Evolutionary conservation across 2,329 filamentous ascomycete genomes (phyloP).

Genomic region (Pseudogymnoascus sp.): DNA sequence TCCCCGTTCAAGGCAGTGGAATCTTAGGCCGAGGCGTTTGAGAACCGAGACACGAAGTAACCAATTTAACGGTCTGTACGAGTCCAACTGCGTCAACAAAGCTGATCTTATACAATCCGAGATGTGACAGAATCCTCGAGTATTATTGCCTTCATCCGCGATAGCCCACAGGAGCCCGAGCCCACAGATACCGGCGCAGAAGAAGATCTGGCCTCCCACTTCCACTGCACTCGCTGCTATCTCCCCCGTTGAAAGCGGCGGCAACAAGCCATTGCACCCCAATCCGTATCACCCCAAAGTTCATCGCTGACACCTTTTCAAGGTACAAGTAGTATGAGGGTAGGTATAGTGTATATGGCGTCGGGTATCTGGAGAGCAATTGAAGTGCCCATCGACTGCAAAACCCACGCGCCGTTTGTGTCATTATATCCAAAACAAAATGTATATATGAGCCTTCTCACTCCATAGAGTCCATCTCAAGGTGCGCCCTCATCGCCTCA

Average conservation of each 20-base stretch:
- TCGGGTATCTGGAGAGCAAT: not conserved
- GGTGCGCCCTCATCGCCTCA: not conserved
- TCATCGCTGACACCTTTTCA: not conserved
- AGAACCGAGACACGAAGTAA: conserved; percentile 1
- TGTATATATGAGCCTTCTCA: conserved; percentile 2
- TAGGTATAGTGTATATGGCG: not conserved
- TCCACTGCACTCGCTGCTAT: not conserved
- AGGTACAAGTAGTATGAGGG: not conserved
- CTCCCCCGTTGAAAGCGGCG: too few species aligned
- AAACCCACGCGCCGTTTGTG: not conserved
- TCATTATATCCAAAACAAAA: not conserved
- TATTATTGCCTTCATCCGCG: not conserved
- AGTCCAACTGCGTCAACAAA: conserved; percentile 1
- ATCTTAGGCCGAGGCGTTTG: not conserved
- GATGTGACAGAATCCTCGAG: not conserved
- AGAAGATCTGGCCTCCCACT: not conserved
- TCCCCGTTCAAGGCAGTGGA: not conserved
- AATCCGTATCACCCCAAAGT: not conserved
- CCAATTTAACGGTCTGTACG: conserved; percentile 7
- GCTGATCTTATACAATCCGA: conserved; percentile 8
- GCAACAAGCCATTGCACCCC: not conserved
- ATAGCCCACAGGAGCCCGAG: not conserved
- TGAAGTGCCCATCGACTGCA: not conserved
- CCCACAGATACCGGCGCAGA: not conserved
- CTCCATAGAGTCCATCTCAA: conserved; percentile 1